Percentiles rank a stretch among this genome's conserved stretches.
Evolutionary conservation across 73 alveolate species (phyloP).

Genomic region (Paramecium biaurelia): DNA sequence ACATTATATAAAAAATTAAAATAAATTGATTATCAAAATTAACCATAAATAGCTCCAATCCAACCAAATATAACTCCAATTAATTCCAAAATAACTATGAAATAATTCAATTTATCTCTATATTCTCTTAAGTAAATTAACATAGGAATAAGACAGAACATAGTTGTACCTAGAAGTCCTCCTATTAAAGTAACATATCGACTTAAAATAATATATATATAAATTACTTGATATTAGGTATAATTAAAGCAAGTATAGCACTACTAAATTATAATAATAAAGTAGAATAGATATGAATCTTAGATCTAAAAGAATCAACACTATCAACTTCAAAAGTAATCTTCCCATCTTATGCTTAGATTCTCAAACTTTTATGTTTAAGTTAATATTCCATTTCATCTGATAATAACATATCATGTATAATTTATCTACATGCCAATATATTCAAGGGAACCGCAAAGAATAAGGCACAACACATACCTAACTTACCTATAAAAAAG

Average conservation of each 20-base stretch:
- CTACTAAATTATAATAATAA: not conserved
- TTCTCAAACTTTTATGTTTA: not conserved
- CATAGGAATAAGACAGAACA: slow-evolving; percentile 7
- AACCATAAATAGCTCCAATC: slow-evolving; percentile 33
- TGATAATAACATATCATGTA: slow-evolving; percentile 38
- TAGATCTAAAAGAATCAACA: slow-evolving; percentile 31
- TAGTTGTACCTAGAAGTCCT: slow-evolving; percentile 22
- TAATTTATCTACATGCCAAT: slow-evolving; percentile 26
- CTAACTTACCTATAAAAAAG: slow-evolving; percentile 10
- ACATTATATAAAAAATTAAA: too few species aligned
- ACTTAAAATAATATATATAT: not conserved
- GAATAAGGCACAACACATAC: slow-evolving; percentile 17
- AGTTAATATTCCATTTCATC: slow-evolving; percentile 51
- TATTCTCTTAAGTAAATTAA: not conserved
- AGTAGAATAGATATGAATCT: not conserved
- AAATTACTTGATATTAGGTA: slow-evolving; percentile 1
- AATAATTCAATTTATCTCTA: not conserved
- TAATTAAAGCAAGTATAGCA: not conserved
- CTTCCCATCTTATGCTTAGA: not conserved
- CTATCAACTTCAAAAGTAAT: slow-evolving; percentile 47
- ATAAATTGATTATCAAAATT: slow-evolving; percentile 18
- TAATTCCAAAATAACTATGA: not conserved
- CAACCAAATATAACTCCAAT: slow-evolving; percentile 19
- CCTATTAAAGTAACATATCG: not conserved
- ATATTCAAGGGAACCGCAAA: slow-evolving; percentile 24